Base-by-base conservation (phyloP, 73 alveolate genomes). In the Halteria grandinella region DNA sequence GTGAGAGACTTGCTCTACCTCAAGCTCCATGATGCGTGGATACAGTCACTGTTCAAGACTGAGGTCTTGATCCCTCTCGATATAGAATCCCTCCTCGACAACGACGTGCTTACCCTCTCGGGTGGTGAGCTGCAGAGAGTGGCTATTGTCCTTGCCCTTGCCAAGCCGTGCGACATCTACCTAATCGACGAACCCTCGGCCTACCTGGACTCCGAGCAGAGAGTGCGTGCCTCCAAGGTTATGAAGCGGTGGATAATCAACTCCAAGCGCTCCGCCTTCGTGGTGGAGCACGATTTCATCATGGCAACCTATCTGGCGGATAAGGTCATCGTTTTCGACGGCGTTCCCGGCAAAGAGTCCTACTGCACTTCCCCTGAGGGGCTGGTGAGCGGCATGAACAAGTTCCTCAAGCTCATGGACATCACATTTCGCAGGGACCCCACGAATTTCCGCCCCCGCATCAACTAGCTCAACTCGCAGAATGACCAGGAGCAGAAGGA, bases 121-220 rank as follows among this genome's bases (percentile, higher is more conserved):
- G 99, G 99, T 44, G 99, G 99, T n/a, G 99, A 97, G 89, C 83
- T 97, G 63, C 95, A 97, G 86, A 85, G 99, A 78, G 99, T 91
- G 0, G 98, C 97, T n/a, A 79, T 96, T 51, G 95, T 93, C 29
- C 71, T 94, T 27, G 98, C 98, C 18, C 85, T 95, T 58, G 99
- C 97, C 11, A 95, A 95, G 79, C 92, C 95, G 48, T 97, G 98
- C 29, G 97, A 94, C 75, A 90, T 96, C 27, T 96, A 96, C 89
- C 91, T 96, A 28, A 86, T 96, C 51, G 99, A 96, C 78, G 99
- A 96, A 75, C 99, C 99, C 27, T 91, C 98, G 7, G 99, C 99
- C 17, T 94, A 96, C 89, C 83, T 96, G 18, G 99, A 96, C 62
- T 93, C 98, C 11, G 99, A 96, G 59, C 94, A 96, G 75, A 86